phyloP scores from a whole-genome alignment of 1,139 yeast genomes.

The Yamadazyma diddensiae region DNA sequence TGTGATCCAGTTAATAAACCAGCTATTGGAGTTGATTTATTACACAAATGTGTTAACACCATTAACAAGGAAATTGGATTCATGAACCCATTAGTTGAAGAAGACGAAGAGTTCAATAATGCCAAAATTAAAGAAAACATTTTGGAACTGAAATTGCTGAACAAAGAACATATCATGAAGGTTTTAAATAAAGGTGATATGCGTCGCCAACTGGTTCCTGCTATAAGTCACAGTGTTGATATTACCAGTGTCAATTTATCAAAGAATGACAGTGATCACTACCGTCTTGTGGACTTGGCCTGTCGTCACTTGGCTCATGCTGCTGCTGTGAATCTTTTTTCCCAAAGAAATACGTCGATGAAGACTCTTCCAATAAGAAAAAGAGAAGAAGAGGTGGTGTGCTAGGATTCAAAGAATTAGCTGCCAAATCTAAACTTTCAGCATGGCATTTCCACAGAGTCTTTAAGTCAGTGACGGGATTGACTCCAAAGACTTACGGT shows the following conservation, averaged over 20 bases:
- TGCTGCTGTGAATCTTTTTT: conserved; percentile 56
- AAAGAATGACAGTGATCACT: conserved; percentile 65
- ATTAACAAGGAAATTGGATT: conserved; percentile 61
- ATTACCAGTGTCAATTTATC: conserved; percentile 26
- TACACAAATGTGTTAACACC: conserved; percentile 54
- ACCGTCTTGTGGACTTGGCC: conserved; percentile 71
- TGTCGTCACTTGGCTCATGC: conserved; percentile 83
- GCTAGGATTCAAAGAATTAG: conserved; percentile 83
- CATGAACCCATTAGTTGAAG: conserved; percentile 47
- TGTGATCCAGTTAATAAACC: conserved; percentile 48
- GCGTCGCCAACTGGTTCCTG: conserved; percentile 29
- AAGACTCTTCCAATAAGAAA: conserved; percentile 33
- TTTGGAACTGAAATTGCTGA: conserved; percentile 27
- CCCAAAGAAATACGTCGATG: conserved; percentile 15
- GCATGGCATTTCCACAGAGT: conserved; percentile 97
- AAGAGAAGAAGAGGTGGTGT: conserved; percentile 80
- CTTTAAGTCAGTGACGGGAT: conserved; percentile 78
- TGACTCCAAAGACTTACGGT: conserved; percentile 87
- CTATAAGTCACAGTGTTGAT: conserved; percentile 17
- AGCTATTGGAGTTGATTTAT: conserved; percentile 49
- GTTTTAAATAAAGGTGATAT: conserved; percentile 18
- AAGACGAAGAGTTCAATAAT: conserved; percentile 42
- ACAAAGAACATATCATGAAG: conserved; percentile 26
- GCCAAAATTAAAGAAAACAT: conserved; percentile 39
- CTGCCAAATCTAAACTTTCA: conserved; percentile 75